A percentile compares a stretch with the other conserved stretches of the same genome.
Evolutionary conservation across 257 asterid genomes (phyloP).

Genomic region (Petunia axillaris): DNA sequence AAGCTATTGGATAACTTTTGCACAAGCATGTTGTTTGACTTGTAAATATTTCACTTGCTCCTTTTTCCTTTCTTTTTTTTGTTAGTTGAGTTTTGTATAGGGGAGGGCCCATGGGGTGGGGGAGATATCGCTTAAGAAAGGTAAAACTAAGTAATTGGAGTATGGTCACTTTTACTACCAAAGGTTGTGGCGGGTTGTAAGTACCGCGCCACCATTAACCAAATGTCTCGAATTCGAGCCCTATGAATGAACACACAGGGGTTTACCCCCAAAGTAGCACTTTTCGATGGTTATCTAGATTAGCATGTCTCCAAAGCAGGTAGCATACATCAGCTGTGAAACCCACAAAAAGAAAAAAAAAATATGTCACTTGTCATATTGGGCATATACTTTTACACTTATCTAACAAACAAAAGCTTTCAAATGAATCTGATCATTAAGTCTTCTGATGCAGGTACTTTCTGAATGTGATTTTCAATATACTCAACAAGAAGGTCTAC

Average conservation of each 20-base stretch:
- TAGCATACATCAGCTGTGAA: too few species aligned
- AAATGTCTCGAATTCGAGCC: too few species aligned
- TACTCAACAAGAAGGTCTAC: conserved; percentile 96
- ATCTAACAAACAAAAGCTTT: too few species aligned
- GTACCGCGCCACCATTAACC: too few species aligned
- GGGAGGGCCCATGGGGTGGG: neutral
- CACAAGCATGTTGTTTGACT: neutral
- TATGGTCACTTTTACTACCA: neutral
- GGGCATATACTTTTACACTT: neutral
- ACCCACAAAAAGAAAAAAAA: too few species aligned
- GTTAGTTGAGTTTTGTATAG: neutral
- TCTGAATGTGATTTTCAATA: conserved; percentile 92
- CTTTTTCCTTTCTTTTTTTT: too few species aligned
- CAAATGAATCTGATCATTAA: neutral
- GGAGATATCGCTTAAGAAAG: neutral
- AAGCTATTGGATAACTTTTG: conserved; percentile 31
- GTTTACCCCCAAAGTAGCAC: too few species aligned
- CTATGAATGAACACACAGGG: too few species aligned
- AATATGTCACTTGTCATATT: too few species aligned
- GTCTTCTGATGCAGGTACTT: conserved; percentile 54
- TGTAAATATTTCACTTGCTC: neutral
- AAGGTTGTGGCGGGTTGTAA: too few species aligned
- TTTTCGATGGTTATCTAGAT: too few species aligned
- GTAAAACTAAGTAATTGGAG: neutral
- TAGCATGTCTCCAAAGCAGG: too few species aligned